Evolutionary conservation across 2,329 filamentous ascomycete species (phyloP).

Genomic region (Thermomyces lanuginosus): DNA sequence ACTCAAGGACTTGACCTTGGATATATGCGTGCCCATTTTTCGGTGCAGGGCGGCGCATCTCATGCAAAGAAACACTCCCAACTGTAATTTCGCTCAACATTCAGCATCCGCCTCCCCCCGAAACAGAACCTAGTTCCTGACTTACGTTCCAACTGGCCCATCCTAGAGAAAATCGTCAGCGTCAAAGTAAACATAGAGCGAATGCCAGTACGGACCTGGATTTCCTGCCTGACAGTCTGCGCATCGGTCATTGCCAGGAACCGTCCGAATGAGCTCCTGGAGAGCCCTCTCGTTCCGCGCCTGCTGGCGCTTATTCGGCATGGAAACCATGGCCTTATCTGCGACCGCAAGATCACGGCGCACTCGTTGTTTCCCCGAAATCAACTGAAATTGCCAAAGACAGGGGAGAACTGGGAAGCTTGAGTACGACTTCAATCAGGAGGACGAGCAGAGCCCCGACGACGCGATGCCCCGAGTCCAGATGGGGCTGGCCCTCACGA

Average conservation of each 20-base stretch:
- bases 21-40: constrained; percentile 93
- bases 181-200: constrained; percentile 2
- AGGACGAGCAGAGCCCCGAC: too few relatives aligned
- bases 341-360: constrained; percentile 11
- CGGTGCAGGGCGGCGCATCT: constrained; percentile 89
- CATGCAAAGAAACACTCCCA: constrained; percentile 95
- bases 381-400: too few relatives aligned
- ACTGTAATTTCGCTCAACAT: constrained; percentile 31
- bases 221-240: constrained; percentile 86
- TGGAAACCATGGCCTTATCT: constrained; percentile 43
- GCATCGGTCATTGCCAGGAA: constrained; percentile 82
- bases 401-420: too few relatives aligned
- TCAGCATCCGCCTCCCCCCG: constrained; percentile 2
- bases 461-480: too few relatives aligned
- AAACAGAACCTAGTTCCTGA: not conserved
- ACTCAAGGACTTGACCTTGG: constrained; percentile 94
- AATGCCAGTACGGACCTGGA: constrained; percentile 49
- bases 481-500: too few relatives aligned
- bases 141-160: constrained; percentile 93
- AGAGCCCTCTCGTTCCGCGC: constrained; percentile 86
- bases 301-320: constrained; percentile 89
- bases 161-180: constrained; percentile 33
- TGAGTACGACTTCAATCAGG: too few relatives aligned
- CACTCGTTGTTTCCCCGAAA: too few relatives aligned
- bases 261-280: constrained; percentile 69